Evolutionary conservation across 192 early-diverging fungal genomes (phyloP), one percentile per base, ranked within the genome.

Genomic region (Chytriomyces confervae): DNA sequence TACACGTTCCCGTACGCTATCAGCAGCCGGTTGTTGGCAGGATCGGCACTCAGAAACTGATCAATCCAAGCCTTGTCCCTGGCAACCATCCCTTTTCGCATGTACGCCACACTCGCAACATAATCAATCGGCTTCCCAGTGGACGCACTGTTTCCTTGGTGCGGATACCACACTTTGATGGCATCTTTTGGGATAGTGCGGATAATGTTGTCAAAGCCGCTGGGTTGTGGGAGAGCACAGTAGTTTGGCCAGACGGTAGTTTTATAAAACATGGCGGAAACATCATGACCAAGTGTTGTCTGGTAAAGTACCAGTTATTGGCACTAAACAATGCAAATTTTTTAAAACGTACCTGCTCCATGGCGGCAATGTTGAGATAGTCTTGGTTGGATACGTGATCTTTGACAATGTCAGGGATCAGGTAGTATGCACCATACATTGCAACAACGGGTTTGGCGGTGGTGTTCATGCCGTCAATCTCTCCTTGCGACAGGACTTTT

Each of bases 401-500:
- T 24, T 57, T 46, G 47, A 69, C 44, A 11, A 84, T 24, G n/a
- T 66, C 47, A 10, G 20, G 48, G 53, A 85, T 76, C 27, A 71
- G 27, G 77, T 83, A 85, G 46, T 83, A 83, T 24, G 78, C 77
- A 46, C 84, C 85, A 72, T 80, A 82, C 11, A 80, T 72, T 48
- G 70, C 66, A 5, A 84, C 83, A 67, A 80, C 77, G 6, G 82
- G 85, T 18, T 86, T 82, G 66, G 23, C 45, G 13, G 45, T 45
- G 6, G 10, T 27, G 9, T 64, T 83, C 18, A 50, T 46, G 16
- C 65, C 69, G 18, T 78, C 62, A 5, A 86, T 20, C 68, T 86
- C 82, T 7, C 81, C 85, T 45, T 78, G 64, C 16, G 82, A 84
- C 66, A 86, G 51, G 7, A 94, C 78, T 23, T 88, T 83, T 62